Evolutionary conservation across 106 monocot species (phyloP).

Genomic region (Posidonia australis): DNA sequence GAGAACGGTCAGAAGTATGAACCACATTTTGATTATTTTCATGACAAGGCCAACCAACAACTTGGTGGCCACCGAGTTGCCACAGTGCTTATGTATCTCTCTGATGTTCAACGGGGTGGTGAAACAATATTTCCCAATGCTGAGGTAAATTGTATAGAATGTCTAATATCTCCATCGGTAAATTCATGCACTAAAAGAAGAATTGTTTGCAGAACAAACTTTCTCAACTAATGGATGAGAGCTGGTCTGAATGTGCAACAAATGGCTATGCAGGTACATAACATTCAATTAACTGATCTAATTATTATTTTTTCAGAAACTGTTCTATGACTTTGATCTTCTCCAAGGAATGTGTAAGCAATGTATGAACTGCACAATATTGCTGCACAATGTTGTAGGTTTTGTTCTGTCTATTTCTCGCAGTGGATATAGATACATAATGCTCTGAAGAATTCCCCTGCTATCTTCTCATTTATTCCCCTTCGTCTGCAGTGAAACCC

Average conservation of each 20-base stretch:
- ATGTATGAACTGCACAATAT: neutral
- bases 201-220: constrained; percentile 35
- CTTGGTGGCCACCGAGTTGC: constrained; percentile 69
- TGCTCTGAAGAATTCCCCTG: neutral
- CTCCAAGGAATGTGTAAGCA: neutral
- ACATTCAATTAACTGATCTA: neutral
- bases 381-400: neutral
- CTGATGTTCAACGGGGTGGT: constrained; percentile 68
- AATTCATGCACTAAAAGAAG: neutral
- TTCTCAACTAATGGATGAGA: constrained; percentile 56
- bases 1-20: constrained; percentile 82
- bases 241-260: constrained; percentile 80
- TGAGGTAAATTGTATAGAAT: constrained; percentile 23
- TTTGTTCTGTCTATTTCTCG: neutral
- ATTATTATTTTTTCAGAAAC: neutral
- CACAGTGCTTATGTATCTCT: constrained; percentile 92
- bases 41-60: constrained; percentile 50
- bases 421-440: neutral
- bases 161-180: neutral
- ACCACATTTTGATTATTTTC: constrained; percentile 83
- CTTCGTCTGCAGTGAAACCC: constrained; percentile 51
- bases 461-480: neutral
- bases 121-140: constrained; percentile 84
- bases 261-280: constrained; percentile 78
- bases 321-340: neutral